Base-by-base conservation (phyloP, 2,329 filamentous ascomycete genomes). In the Sporothrix brunneoviolacea region DNA sequence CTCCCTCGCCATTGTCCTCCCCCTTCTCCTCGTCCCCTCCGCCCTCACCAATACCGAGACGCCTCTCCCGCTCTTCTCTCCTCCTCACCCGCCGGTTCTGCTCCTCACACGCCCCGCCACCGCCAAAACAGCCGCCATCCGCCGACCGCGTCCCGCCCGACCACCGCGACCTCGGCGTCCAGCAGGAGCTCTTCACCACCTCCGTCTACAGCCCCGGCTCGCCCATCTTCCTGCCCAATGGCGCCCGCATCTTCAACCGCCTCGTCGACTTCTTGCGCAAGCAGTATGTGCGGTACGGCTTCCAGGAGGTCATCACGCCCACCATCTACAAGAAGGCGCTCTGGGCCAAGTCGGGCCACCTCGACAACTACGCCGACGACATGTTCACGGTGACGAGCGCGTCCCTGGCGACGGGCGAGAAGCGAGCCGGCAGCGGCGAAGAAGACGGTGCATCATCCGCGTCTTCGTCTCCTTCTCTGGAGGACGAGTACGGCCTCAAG, bases 261-360 rank as follows among this genome's bases (percentile, higher is more conserved):
- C 79, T 95, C 19, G 80, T 89, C 53, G 77, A 84, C 38, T 95
- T 93, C 62, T 75, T 95, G 50, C 85, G 89, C 56, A 83, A 83
- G 53, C 88, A 95, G 63, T 95, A 95, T 62, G 79, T 84, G 22
- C 79, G 83, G 56, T 93, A 91, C 67, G 89, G 89, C 53, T 94
- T 91, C 64, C 78, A 90, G 58, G 89, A 95, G 65, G 89, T 95
- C 57, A 83, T 95, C 59, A 93, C 88, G 8, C 89, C 90, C 2
- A 93, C 83, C 43, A 93, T 95, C 62, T 95, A 93, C 73, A 95
- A 94, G 63, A 88, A 87, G 65, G 83, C 86, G 6, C 70, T 95
- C 27, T 95, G 89, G 90, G 82, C 87, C 60, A 84, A 83, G 58
- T 93, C 88, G 0, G 89, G 89, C 2, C 89, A 95, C 59, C 82